These are phyloP conservation scores for Xerocomellus chrysenteron DNA, from an alignment of 768 basidiomycete genomes.

Conservation along the genomic window DNA sequence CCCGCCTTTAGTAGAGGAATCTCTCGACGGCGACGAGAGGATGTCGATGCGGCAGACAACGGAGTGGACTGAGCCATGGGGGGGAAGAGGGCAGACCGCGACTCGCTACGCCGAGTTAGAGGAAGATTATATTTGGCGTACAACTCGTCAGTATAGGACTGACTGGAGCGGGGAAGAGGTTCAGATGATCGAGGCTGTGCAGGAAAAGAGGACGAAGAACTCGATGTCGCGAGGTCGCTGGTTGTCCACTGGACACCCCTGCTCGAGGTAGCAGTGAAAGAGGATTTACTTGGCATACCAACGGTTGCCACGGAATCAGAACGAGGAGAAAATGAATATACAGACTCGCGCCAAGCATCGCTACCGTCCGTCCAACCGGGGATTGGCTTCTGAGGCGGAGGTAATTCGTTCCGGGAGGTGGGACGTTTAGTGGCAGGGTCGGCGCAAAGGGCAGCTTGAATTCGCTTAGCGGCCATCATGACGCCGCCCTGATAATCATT, in stretches of 20 bases:
- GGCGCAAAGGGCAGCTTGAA: conserved; percentile 46
- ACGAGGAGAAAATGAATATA: conserved; percentile 54
- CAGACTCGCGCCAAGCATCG: conserved; percentile 63
- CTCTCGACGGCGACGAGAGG: conserved; percentile 43
- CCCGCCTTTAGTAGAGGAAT: conserved; percentile 55
- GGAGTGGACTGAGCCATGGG: conserved; percentile 38
- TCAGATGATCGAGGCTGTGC: conserved; percentile 22
- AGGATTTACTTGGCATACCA: conserved; percentile 32
- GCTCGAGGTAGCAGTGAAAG: conserved; percentile 53
- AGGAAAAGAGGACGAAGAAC: conserved; percentile 27
- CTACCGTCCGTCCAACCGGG: conserved; percentile 72
- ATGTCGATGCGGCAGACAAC: conserved; percentile 35
- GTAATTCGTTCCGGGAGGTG: conserved; percentile 29
- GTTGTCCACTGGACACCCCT: conserved; percentile 50
- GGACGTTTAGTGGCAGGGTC: conserved; percentile 41
- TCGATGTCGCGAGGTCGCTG: conserved; percentile 25
- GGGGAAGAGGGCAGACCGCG: conserved; percentile 41
- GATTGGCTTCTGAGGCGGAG: conserved; percentile 42
- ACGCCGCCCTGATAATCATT: conserved; percentile 56
- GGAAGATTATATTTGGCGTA: conserved; percentile 52
- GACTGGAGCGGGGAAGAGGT: conserved; percentile 29
- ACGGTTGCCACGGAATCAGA: conserved; percentile 35
- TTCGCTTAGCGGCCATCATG: conserved; percentile 67
- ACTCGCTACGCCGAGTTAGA: conserved; percentile 55
- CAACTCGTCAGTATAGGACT: conserved; percentile 44